Conservation (phyloP, 2,329 filamentous ascomycete genomes). For the Rosellinia necatrix region DNA sequence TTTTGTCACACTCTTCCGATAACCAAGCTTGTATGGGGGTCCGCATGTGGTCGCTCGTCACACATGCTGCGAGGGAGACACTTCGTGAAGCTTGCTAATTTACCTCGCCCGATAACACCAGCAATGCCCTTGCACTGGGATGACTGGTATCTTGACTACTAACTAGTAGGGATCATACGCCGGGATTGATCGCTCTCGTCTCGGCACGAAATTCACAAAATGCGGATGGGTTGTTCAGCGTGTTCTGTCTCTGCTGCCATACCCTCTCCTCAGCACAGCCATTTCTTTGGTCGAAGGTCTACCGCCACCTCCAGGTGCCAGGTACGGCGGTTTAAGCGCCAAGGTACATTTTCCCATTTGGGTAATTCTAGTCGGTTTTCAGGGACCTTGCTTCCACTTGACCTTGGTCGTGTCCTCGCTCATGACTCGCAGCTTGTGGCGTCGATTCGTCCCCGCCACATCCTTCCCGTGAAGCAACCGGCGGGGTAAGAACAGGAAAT, state of each 20-base stretch:
- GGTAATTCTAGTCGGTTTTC: conserved; percentile 12
- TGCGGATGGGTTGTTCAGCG: background rate
- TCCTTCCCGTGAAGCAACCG: too few relatives aligned
- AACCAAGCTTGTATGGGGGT: conserved; percentile 23
- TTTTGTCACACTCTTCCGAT: conserved; percentile 26
- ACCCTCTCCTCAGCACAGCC: background rate
- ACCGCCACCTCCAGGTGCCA: background rate
- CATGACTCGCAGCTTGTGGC: conserved; percentile 6
- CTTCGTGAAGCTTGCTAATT: too few relatives aligned
- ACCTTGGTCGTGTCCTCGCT: conserved; percentile 2
- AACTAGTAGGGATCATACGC: conserved; percentile 14
- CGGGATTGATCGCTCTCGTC: background rate
- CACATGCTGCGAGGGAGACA: background rate
- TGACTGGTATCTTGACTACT: conserved; percentile 10
- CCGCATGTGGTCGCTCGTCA: conserved; percentile 8
- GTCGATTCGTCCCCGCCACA: background rate
- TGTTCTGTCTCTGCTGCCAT: conserved; percentile 1
- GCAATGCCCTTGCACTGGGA: background rate
- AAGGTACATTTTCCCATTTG: conserved; percentile 23
- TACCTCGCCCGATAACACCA: conserved; percentile 3
- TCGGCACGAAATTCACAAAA: conserved; percentile 7
- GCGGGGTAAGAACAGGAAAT: too few relatives aligned
- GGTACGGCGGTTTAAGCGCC: conserved; percentile 6
- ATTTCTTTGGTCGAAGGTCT: conserved; percentile 6
- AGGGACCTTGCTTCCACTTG: conserved; percentile 4